Base-by-base conservation (phyloP, 2,329 filamentous ascomycete genomes). In the Penicillium sp. region DNA sequence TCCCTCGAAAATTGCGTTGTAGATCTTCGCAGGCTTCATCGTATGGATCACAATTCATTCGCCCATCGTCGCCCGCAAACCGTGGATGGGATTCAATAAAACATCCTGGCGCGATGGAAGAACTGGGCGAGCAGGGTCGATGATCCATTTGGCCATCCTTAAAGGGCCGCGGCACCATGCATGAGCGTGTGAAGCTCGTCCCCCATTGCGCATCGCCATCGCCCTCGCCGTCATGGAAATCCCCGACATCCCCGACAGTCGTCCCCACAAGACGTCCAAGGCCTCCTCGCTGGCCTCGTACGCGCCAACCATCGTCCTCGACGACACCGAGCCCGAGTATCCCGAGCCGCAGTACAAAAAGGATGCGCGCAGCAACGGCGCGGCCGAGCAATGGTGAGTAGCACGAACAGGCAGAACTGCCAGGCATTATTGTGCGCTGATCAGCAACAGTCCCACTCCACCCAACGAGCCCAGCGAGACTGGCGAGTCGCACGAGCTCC, bases 181-280 rank as follows among this genome's bases (percentile, higher is more conserved):
- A 14, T 13, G 18, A 26, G 11, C 20, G 10, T 13, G 19, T 26
- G 20, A 28, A 18, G 17, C 9, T 10, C n/a, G 4, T n/a, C 17
- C 11, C 4, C 16, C 9, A n/a, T 26, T 21, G 16, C 16, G 18
- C 25, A 13, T 23, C 29, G 21, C 8, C 11, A n/a, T n/a, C n/a
- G n/a, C n/a, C n/a, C n/a, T n/a, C n/a, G n/a, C n/a, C n/a, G n/a
- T n/a, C n/a, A 53, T 54, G 51, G 47, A 52, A 13, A 34, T 40
- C 7, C 47, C 51, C 11, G 45, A 38, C 13, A 54, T 52, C 19
- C 44, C 42, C 8, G 49, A 52, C 31, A 28, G 47, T 30, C 47
- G 47, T n/a, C 47, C 47, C 23, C 32, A 40, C 34, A 48, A 42
- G 31, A n/a, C 37, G 15, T n/a, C 36, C 34, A 48, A 42, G 31